Evolutionary conservation across 345 rosid species (phyloP).

Genomic region (Eucalyptus cloeziana): DNA sequence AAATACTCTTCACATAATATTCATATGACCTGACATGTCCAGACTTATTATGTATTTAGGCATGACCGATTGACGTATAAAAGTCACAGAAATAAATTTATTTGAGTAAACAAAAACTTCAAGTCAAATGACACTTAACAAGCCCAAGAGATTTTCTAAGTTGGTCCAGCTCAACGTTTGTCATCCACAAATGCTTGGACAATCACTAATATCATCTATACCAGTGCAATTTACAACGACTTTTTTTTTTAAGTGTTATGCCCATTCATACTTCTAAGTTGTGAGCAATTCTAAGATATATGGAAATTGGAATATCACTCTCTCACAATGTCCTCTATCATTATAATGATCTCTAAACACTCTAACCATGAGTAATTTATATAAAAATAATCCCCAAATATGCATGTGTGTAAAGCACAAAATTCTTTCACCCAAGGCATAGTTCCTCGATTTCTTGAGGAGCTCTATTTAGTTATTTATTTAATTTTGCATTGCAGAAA

Average conservation of each 20-base stretch:
- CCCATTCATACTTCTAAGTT: not conserved
- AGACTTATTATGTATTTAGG: not conserved
- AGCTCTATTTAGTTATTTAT: not conserved
- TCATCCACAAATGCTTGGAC: not conserved
- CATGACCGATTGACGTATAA: not conserved
- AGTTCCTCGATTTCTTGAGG: not conserved
- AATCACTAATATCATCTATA: not conserved
- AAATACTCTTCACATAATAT: not conserved
- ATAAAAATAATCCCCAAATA: not conserved
- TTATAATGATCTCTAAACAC: not conserved
- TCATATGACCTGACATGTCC: not conserved
- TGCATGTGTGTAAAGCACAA: not conserved
- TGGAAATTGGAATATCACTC: not conserved
- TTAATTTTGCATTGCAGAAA: not conserved
- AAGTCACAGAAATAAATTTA: not conserved
- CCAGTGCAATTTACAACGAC: not conserved
- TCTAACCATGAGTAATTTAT: not conserved
- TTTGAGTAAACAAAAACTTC: not conserved
- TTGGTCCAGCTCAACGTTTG: not conserved
- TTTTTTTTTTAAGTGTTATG: not conserved
- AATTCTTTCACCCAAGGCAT: not conserved
- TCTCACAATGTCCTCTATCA: not conserved
- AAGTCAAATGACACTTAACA: not conserved
- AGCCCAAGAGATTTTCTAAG: not conserved
- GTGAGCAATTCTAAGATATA: not conserved